These are phyloP conservation scores for Coemansia asiatica DNA, from an alignment of 192 early-diverging fungal species.

Conservation along the genomic window DNA sequence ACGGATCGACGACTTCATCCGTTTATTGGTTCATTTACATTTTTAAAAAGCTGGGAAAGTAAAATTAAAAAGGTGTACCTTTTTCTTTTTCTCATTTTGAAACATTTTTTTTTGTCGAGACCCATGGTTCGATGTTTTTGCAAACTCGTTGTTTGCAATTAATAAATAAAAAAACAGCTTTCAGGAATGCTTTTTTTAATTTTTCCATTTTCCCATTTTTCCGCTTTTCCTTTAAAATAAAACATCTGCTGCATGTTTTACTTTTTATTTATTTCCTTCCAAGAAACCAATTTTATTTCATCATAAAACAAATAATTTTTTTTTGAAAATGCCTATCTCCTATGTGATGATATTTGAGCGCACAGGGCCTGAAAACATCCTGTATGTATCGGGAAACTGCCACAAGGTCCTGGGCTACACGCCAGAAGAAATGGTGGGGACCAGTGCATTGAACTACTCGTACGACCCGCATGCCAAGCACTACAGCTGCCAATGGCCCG, in stretches of 20 bases:
- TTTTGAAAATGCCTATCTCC: constrained; percentile 31
- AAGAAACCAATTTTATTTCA: not conserved
- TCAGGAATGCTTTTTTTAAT: too few relatives aligned
- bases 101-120: too few relatives aligned
- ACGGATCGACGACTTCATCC: too few relatives aligned
- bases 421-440: constrained; percentile 45
- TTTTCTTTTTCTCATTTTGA: too few relatives aligned
- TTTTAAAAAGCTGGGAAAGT: too few relatives aligned
- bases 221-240: too few relatives aligned
- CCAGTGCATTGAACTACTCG: constrained; percentile 39
- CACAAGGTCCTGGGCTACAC: constrained; percentile 32
- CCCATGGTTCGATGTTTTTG: too few relatives aligned
- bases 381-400: constrained; percentile 42
- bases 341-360: constrained; percentile 45
- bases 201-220: too few relatives aligned
- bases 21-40: too few relatives aligned
- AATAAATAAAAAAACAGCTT: too few relatives aligned
- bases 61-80: too few relatives aligned
- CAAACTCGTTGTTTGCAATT: too few relatives aligned
- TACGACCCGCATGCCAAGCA: constrained; percentile 42
- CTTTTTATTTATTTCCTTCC: constrained; percentile 2
- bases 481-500: constrained; percentile 51
- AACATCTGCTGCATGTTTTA: not conserved
- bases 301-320: not conserved
- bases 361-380: constrained; percentile 27